Conservation (phyloP, 75 land plant genomes). For the Selaginella moellendorffii region DNA sequence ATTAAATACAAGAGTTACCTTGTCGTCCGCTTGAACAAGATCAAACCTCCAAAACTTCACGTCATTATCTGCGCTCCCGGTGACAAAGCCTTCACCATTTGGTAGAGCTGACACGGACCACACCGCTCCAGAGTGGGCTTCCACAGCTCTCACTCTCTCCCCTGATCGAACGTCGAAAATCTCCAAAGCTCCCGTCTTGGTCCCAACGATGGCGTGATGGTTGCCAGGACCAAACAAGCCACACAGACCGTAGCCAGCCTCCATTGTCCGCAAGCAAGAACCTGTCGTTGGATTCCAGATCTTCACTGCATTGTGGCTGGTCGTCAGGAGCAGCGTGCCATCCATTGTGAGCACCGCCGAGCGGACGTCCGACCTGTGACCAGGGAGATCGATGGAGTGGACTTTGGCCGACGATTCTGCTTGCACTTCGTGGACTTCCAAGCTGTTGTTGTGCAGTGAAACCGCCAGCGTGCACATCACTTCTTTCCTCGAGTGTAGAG, state of each 20-base stretch:
- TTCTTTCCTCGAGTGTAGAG: constrained; percentile 30
- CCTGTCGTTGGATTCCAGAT: constrained; percentile 94
- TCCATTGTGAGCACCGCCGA: constrained; percentile 72
- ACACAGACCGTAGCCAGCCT: constrained; percentile 79
- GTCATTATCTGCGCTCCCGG: constrained; percentile 81
- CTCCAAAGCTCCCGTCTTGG: constrained; percentile 69
- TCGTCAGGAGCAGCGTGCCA: constrained; percentile 69
- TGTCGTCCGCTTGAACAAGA: constrained; percentile 24
- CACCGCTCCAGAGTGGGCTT: constrained; percentile 65
- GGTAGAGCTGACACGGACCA: constrained; percentile 51
- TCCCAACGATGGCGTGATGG: constrained; percentile 75
- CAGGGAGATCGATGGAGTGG: constrained; percentile 56
- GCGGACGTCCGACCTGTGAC: constrained; percentile 79
- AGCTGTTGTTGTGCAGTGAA: constrained; percentile 60
- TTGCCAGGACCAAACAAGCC: constrained; percentile 61
- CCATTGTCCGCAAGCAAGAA: constrained; percentile 78
- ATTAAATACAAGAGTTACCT: too few relatives aligned
- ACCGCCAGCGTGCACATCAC: constrained; percentile 43
- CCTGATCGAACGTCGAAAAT: constrained; percentile 79
- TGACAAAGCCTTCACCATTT: constrained; percentile 77
- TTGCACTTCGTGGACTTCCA: constrained; percentile 62
- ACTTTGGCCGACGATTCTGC: constrained; percentile 22
- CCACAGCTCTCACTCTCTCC: constrained; percentile 39
- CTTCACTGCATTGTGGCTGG: constrained; percentile 78
- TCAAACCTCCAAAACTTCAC: constrained; percentile 91